Conservation (phyloP, 768 basidiomycete species). For the Russula griseocarnosa region DNA sequence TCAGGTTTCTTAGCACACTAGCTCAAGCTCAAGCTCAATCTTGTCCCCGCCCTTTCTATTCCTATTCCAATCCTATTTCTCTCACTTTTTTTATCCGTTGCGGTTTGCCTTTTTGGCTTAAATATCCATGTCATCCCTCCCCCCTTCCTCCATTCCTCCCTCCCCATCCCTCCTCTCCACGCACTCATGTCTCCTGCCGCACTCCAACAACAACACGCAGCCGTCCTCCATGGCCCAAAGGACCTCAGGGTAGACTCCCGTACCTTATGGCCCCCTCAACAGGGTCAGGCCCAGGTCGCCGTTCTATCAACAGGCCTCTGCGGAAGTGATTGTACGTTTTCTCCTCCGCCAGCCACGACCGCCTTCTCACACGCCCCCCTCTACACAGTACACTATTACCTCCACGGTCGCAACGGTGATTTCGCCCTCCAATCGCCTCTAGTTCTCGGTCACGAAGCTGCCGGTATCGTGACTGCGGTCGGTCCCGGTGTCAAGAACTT, state of each 20-base stretch:
- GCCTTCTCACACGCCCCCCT: constrained; percentile 9
- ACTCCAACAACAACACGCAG: constrained; percentile 58
- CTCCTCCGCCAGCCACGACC: not conserved
- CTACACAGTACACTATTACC: constrained; percentile 80
- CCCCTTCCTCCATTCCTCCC: constrained; percentile 27
- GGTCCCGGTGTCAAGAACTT: constrained; percentile 65
- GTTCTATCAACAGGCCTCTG: constrained; percentile 86
- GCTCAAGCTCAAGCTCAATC: constrained; percentile 2
- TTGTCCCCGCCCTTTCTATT: constrained; percentile 13
- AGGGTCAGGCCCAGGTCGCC: constrained; percentile 74
- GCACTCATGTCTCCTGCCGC: constrained; percentile 44
- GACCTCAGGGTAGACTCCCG: constrained; percentile 81
- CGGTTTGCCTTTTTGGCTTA: constrained; percentile 31
- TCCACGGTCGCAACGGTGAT: constrained; percentile 86
- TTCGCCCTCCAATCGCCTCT: constrained; percentile 83
- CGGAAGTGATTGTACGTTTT: constrained; percentile 70
- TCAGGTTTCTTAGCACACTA: not conserved
- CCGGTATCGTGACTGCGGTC: constrained; percentile 83
- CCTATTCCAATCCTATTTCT: constrained; percentile 4
- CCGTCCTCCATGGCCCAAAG: constrained; percentile 77
- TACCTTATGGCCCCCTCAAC: constrained; percentile 63
- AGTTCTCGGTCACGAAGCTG: constrained; percentile 90
- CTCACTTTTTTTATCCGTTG: constrained; percentile 32
- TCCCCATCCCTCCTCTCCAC: constrained; percentile 22
- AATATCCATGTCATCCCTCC: constrained; percentile 28